Conservation (phyloP, 805 yeast species). For the Jamesozyma piceae region DNA sequence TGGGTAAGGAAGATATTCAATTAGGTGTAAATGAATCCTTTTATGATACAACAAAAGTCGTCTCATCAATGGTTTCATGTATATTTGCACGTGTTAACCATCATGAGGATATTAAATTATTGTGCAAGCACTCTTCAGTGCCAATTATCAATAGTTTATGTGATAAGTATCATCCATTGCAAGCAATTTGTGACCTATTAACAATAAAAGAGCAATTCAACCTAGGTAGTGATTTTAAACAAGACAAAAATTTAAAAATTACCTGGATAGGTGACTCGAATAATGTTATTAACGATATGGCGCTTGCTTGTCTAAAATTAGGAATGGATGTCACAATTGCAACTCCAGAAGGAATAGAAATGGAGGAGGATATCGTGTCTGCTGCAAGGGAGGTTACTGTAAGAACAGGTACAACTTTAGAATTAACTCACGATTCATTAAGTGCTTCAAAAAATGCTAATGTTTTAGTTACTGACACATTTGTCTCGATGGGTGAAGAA, state of each 20-base stretch:
- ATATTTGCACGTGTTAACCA: conserved; percentile 91
- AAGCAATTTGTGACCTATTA: conserved; percentile 83
- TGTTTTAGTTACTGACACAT: conserved; percentile 88
- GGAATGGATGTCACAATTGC: conserved; percentile 50
- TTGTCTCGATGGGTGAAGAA: conserved; percentile 98
- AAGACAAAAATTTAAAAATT: conserved; percentile 47
- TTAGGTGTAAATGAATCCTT: conserved; percentile 89
- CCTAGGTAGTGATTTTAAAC: conserved; percentile 14
- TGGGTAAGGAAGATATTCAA: conserved; percentile 94
- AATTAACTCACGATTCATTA: conserved; percentile 62
- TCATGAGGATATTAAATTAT: conserved; percentile 71
- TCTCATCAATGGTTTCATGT: conserved; percentile 94
- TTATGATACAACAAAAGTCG: conserved; percentile 79
- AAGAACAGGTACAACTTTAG: conserved; percentile 44
- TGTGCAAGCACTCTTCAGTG: conserved; percentile 70
- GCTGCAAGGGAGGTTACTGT: conserved; percentile 46
- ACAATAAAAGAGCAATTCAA: conserved; percentile 78
- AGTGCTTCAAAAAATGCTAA: conserved; percentile 67
- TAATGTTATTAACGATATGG: conserved; percentile 88
- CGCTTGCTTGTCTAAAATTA: conserved; percentile 73
- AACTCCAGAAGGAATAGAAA: conserved; percentile 25
- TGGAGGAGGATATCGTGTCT: conserved; percentile 45
- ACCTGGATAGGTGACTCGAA: conserved; percentile 98
- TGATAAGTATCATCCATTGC: conserved; percentile 89
- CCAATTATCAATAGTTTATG: conserved; percentile 92